Conservation (phyloP, 1,284 basidiomycete genomes). For the Ustilago lituana region DNA sequence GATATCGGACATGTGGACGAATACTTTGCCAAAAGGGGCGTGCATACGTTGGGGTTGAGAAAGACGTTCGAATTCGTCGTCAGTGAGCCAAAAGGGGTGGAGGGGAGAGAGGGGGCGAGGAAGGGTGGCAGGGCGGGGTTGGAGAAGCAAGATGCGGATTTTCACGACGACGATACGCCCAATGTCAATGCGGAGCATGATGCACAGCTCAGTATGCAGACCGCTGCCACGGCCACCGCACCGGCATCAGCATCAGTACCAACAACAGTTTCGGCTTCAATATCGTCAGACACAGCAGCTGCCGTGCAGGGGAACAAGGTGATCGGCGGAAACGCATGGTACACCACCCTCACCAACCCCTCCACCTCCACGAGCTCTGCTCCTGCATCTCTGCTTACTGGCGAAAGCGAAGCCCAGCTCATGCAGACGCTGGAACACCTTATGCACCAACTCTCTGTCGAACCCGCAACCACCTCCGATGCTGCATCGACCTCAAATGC, state of each 20-base stretch:
- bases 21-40: constrained; percentile 80
- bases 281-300: not conserved
- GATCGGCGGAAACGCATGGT: constrained; percentile 36
- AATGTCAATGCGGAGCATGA: constrained; percentile 33
- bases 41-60: constrained; percentile 80
- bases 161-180: constrained; percentile 15
- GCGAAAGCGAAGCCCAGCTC: constrained; percentile 53
- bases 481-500: not conserved
- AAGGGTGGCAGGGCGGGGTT: constrained; percentile 53
- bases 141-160: constrained; percentile 51
- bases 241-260: not conserved
- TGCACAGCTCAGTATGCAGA: not conserved
- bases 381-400: constrained; percentile 1
- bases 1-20: constrained; percentile 94
- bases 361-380: not conserved
- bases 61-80: constrained; percentile 77
- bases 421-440: constrained; percentile 43
- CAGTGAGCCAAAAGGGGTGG: constrained; percentile 12
- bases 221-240: no score
- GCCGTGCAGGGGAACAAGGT: constrained; percentile 16
- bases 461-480: constrained; percentile 5
- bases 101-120: constrained; percentile 8
- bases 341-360: constrained; percentile 21
- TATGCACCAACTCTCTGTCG: constrained; percentile 26
- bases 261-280: not conserved